A percentile compares a stretch with the other conserved stretches of the same genome.
Evolutionary conservation across 495 filamentous ascomycete genomes (phyloP).

Genomic region (Apodospora peruviana): DNA sequence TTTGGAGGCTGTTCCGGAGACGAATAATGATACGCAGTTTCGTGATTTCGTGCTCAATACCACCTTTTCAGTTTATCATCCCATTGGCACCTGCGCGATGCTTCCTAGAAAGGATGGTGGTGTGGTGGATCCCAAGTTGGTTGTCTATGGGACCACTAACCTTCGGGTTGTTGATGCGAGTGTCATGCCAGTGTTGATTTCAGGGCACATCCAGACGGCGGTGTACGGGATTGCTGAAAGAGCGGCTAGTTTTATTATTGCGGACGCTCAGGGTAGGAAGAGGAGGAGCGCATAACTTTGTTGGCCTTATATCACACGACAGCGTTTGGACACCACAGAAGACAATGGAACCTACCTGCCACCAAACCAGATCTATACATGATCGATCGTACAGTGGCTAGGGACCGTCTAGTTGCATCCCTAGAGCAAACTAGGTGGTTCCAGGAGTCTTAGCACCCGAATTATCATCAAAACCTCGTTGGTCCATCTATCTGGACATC

Average conservation of each 20-base stretch:
- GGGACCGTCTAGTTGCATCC: too few species aligned
- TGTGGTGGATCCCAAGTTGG: conserved; percentile 44
- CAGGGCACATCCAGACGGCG: conserved; percentile 29
- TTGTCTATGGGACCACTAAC: conserved; percentile 37
- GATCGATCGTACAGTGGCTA: too few species aligned
- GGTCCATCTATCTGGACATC: too few species aligned
- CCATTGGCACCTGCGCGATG: conserved; percentile 45
- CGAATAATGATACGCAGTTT: conserved; percentile 18
- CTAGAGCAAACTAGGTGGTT: too few species aligned
- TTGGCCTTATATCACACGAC: too few species aligned
- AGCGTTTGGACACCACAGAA: too few species aligned
- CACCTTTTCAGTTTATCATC: conserved; percentile 21
- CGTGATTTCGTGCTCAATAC: conserved; percentile 15
- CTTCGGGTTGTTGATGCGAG: conserved; percentile 31
- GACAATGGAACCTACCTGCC: too few species aligned
- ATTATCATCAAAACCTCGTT: too few species aligned
- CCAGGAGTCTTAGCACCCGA: too few species aligned
- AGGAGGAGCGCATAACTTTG: not conserved
- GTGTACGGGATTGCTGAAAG: conserved; percentile 33
- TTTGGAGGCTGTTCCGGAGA: not conserved
- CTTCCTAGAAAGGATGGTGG: conserved; percentile 34
- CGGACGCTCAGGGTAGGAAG: not conserved
- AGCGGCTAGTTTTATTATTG: conserved; percentile 40
- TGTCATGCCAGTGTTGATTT: conserved; percentile 23
- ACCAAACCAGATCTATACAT: too few species aligned